Evolutionary conservation across 768 basidiomycete genomes (phyloP), one percentile per base, ranked within the genome.

Genomic region (Leccinellum albellum): DNA sequence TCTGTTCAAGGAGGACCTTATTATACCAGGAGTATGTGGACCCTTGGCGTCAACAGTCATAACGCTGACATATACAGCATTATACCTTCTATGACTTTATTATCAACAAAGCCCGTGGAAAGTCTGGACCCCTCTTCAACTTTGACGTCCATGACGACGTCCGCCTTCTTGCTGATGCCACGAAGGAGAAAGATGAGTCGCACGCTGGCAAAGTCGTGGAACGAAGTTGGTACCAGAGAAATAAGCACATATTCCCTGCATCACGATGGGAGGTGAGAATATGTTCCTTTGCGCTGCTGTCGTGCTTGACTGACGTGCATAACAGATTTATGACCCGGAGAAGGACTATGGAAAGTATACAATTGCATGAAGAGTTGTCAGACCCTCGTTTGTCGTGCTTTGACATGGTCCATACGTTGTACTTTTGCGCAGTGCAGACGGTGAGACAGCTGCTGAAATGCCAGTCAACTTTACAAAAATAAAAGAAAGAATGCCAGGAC

Each of bases 61-160:
- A 24, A 45, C 12, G 13, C 35, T 56, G 8, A 54, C 57, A 33
- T 33, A 46, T 21, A n/a, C 64, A 98, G 93, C 96, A 98, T 70
- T 85, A 98, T 73, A 97, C 95, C 1, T 99, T 99, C 71, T 98
- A 98, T 72, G 91, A 95, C 73, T 98, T 99, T 63, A 97, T 99
- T 62, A 79, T 98, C 65, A 98, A 98, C 80, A 98, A 97, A 75
- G 94, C 95, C 8, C 86, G 97, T 23, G 97, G 97, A 26, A 99
- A 99, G 73, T 97, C 94, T 0, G 97, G 97, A 0, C 97, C 97
- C 6, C 75, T 99, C 54, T 99, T 99, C 77, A 97, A 90, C 72
- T 99, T 99, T 67, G 97, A 99, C 73, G 97, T 98, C 6, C 97
- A 99, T 71, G 97, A 99, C 69, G 97, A 99, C 70, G 91, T 99